Evolutionary conservation across 192 early-diverging fungal genomes (phyloP).

Genomic region (Endogone sp.): DNA sequence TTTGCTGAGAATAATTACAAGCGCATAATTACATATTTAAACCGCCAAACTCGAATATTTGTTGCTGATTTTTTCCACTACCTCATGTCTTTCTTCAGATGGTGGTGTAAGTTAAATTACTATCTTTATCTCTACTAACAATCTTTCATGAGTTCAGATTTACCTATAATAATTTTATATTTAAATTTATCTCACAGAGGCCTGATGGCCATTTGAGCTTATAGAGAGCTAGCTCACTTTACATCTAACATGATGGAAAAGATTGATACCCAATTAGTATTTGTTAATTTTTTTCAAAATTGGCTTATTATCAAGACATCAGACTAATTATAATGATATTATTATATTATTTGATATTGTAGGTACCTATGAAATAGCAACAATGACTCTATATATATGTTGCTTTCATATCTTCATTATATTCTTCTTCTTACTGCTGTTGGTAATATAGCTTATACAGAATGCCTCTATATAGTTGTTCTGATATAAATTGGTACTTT

Average conservation of each 20-base stretch:
- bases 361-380: slow-evolving; percentile 72
- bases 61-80: too few relatives aligned
- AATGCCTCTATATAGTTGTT: slow-evolving; percentile 42
- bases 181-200: too few relatives aligned
- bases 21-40: too few relatives aligned
- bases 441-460: background rate
- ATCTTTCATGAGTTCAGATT: too few relatives aligned
- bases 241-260: slow-evolving; percentile 51
- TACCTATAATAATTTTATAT: too few relatives aligned
- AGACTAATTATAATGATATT: too few relatives aligned
- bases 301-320: too few relatives aligned
- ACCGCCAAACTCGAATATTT: too few relatives aligned
- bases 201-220: slow-evolving; percentile 78
- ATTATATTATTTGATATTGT: too few relatives aligned
- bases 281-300: slow-evolving; percentile 51
- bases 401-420: background rate
- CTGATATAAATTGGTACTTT: slow-evolving; percentile 64
- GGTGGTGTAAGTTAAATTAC: slow-evolving; percentile 53
- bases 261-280: slow-evolving; percentile 72
- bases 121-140: too few relatives aligned
- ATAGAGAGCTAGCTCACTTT: slow-evolving; percentile 60
- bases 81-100: slow-evolving; percentile 47
- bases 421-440: background rate
- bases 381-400: slow-evolving; percentile 60
- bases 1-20: too few relatives aligned